Evolutionary conservation across 352 stramenopile genomes (phyloP).

Genomic region (Phytophthora cactorum): DNA sequence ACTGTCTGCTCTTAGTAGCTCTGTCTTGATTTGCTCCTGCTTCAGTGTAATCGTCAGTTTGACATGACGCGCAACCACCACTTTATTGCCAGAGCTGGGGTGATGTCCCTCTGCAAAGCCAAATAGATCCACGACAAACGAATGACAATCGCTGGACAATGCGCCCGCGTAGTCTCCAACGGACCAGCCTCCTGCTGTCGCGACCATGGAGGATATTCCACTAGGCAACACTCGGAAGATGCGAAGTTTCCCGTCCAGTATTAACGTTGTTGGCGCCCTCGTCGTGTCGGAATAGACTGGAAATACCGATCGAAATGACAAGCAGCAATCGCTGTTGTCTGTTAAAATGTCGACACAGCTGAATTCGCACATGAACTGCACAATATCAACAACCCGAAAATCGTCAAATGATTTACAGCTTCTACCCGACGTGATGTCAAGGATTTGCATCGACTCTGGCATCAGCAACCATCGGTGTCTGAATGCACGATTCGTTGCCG

Average conservation of each 20-base stretch:
- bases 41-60: background rate
- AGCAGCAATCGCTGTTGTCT: background rate
- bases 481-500: background rate
- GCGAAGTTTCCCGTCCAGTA: conserved; percentile 27
- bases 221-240: conserved; percentile 31
- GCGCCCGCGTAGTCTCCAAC: conserved; percentile 16
- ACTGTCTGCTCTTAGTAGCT: too few species aligned
- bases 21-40: background rate
- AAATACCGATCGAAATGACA: background rate
- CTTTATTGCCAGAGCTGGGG: background rate
- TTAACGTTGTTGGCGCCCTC: conserved; percentile 15
- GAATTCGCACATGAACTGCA: background rate
- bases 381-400: background rate
- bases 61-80: background rate
- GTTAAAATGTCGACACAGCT: background rate
- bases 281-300: background rate
- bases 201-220: conserved; percentile 17
- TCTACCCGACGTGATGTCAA: background rate
- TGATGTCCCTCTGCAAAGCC: background rate
- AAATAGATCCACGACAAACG: background rate
- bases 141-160: background rate
- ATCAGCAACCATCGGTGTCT: background rate
- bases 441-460: background rate
- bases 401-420: background rate
- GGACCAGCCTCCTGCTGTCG: conserved; percentile 6